Evolutionary conservation across 2,329 filamentous ascomycete genomes (phyloP), one percentile per base, ranked within the genome.

Genomic region (Fusarium sp.): DNA sequence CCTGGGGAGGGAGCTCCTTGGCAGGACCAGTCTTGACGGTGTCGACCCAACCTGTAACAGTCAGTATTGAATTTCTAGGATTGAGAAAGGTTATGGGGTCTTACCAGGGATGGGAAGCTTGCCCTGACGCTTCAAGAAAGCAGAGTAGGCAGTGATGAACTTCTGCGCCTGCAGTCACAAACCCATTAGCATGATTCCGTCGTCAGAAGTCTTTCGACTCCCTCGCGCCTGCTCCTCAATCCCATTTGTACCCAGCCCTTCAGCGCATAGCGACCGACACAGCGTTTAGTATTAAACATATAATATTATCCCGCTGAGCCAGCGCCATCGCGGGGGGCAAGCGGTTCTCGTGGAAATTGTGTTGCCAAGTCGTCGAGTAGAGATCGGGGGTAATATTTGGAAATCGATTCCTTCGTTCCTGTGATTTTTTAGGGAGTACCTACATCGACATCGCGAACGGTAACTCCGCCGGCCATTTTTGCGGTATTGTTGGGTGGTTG

Each of bases 1-100:
- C 92, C 90, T 98, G 94, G 80, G 95, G 96, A 80, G 95, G 95
- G 77, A 99, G 92, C 88, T 99, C 96, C 86, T 97, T 97, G 83
- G 92, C 92, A 82, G 91, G 89, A 79, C 93, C 95, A 77, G 95
- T 97, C 92, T 99, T 99, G 87, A 98, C 96, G 80, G 95, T 97
- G 83, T 99, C 96, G 83, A 97, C 95, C 95, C 95, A 98, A 88
- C 93, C 94, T 97, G 66, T 4, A 7, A 7, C 40, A 57, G 54
- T 66, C 56, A 68, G 65, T n/a, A 41, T 61, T 53, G 28, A 15
- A 42, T 2, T 5, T 33, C 16, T 20, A 1, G 31, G 6, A 16
- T 2, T 13, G 0, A 1, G 3, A 5, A 28, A 50, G 6, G 34
- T 18, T 16, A 15, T 7, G 6, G 6, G 18, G 33, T 86, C 90